Evolutionary conservation across 106 monocot genomes (phyloP).

Genomic region (Allium fistulosum): DNA sequence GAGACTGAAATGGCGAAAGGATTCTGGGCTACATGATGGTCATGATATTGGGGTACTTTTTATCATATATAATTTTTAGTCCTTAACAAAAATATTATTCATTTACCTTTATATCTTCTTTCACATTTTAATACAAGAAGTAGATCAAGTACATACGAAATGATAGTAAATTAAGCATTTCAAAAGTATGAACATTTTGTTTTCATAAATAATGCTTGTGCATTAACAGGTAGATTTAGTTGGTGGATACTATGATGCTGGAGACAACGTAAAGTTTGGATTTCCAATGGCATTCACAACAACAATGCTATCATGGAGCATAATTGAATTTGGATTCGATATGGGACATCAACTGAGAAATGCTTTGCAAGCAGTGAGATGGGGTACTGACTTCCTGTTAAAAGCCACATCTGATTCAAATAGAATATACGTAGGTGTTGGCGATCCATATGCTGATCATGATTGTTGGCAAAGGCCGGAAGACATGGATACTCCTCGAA

Average conservation of each 20-base stretch:
- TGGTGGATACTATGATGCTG: slow-evolving; percentile 46
- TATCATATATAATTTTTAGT: too few species aligned
- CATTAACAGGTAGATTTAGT: slow-evolving; percentile 43
- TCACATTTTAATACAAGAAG: too few species aligned
- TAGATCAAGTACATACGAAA: too few species aligned
- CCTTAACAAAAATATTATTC: too few species aligned
- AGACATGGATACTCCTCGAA: slow-evolving; percentile 95
- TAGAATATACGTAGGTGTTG: slow-evolving; percentile 58
- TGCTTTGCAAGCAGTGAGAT: slow-evolving; percentile 48
- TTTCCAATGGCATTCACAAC: slow-evolving; percentile 50
- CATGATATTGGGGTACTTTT: too few species aligned
- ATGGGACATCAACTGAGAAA: slow-evolving; percentile 40
- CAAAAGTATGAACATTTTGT: neutral
- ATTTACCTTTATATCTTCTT: too few species aligned
- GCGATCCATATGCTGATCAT: slow-evolving; percentile 62
- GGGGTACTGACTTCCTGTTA: slow-evolving; percentile 61
- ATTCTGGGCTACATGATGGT: slow-evolving; percentile 60
- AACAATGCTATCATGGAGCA: slow-evolving; percentile 69
- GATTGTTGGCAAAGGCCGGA: slow-evolving; percentile 90
- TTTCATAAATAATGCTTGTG: neutral
- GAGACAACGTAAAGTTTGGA: slow-evolving; percentile 48
- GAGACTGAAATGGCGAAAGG: slow-evolving; percentile 50
- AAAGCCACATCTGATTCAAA: slow-evolving; percentile 46
- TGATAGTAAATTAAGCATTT: too few species aligned
- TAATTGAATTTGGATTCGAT: slow-evolving; percentile 49